phyloP scores from a whole-genome alignment of 2,329 filamentous ascomycete species.

The Cladosporium colombiae region DNA sequence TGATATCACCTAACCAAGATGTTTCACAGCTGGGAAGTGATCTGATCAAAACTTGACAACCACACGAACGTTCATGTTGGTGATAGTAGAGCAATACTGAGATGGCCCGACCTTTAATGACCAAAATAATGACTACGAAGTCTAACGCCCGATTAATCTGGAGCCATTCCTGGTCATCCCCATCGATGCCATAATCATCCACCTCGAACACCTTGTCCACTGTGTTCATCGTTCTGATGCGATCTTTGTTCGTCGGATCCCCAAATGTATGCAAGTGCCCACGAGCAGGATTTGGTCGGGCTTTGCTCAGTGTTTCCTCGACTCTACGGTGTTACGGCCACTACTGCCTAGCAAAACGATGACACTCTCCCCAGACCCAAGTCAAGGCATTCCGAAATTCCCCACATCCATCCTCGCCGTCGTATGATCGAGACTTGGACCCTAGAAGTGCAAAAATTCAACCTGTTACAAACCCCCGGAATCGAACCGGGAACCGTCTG shows the following conservation, averaged over 20 bases:
- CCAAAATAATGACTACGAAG: not conserved
- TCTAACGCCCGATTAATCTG: not conserved
- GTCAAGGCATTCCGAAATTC: not conserved
- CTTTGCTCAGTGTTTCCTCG: not conserved
- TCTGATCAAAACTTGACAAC: not conserved
- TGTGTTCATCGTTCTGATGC: not conserved
- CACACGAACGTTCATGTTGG: not conserved
- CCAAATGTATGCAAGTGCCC: too few species aligned
- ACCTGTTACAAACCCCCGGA: slow-evolving; percentile 8
- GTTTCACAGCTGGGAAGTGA: not conserved
- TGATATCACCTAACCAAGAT: not conserved
- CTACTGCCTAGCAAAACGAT: not conserved
- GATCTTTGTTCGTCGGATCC: too few species aligned
- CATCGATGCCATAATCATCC: not conserved
- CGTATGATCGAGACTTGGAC: not conserved
- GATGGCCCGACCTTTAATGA: too few species aligned
- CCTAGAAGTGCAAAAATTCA: not conserved
- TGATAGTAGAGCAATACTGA: not conserved
- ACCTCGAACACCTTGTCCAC: not conserved
- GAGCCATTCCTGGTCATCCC: not conserved
- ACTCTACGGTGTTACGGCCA: not conserved
- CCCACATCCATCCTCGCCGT: not conserved
- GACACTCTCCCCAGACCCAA: not conserved
- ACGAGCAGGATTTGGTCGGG: not conserved
- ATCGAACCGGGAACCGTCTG: slow-evolving; percentile 7